These are phyloP conservation scores for Cucurbita argyrosperma DNA, from an alignment of 306 rosid genomes.

Conservation along the genomic window DNA sequence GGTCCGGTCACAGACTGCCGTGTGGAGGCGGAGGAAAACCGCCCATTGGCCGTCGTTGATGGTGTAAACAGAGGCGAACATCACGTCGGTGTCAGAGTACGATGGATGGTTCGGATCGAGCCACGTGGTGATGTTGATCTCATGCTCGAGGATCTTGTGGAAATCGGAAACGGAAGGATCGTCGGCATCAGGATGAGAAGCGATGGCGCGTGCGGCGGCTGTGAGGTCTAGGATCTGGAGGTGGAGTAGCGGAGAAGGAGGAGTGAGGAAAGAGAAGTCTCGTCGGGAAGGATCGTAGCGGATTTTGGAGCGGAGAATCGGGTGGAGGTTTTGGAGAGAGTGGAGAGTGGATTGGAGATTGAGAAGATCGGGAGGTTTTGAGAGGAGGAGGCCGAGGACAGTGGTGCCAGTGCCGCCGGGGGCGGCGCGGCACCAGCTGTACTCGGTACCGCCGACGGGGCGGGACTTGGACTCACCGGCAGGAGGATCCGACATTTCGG, in stretches of 20 bases:
- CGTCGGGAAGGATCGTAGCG: constrained; percentile 22
- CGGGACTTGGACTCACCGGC: constrained; percentile 17
- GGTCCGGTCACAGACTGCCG: constrained; percentile 57
- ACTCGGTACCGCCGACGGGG: constrained; percentile 74
- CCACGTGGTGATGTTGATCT: constrained; percentile 56
- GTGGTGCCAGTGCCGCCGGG: constrained; percentile 81
- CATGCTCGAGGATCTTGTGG: constrained; percentile 53
- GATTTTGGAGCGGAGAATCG: constrained; percentile 70
- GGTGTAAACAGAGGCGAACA: constrained; percentile 32
- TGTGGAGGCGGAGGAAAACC: constrained; percentile 54
- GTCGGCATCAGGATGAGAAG: background rate
- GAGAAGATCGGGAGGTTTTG: constrained; percentile 40
- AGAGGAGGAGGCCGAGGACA: constrained; percentile 55
- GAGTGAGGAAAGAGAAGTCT: constrained; percentile 33
- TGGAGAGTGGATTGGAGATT: constrained; percentile 50
- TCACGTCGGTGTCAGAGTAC: constrained; percentile 18
- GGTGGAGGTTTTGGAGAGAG: constrained; percentile 52
- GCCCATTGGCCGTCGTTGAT: constrained; percentile 27
- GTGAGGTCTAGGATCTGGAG: constrained; percentile 44
- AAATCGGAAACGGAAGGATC: constrained; percentile 22
- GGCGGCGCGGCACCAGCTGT: constrained; percentile 84
- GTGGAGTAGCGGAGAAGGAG: constrained; percentile 25
- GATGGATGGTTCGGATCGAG: constrained; percentile 4
- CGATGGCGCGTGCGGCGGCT: constrained; percentile 37
- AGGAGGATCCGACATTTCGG: constrained; percentile 25